Percentiles rank a stretch among this genome's conserved stretches.
Conservation (phyloP, 108 stramenopile genomes). For the Discostella pseudostelligera region DNA sequence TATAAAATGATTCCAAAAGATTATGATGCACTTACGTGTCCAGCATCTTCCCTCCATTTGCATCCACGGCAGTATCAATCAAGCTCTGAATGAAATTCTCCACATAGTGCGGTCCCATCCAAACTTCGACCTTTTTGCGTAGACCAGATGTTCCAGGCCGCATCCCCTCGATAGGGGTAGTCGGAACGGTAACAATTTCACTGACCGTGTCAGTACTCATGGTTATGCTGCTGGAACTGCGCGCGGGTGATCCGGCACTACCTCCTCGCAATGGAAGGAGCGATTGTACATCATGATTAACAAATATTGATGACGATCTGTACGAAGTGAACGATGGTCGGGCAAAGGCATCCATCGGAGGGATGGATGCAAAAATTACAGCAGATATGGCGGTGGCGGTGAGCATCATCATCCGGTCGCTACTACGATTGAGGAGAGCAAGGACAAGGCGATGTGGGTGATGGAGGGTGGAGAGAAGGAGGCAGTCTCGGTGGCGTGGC, state of each 20-base stretch:
- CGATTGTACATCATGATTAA: slow-evolving; percentile 3
- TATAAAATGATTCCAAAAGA: neutral
- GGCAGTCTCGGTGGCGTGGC: no score
- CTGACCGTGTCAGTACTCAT: neutral
- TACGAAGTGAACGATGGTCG: slow-evolving; percentile 9
- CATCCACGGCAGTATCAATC: slow-evolving; percentile 78
- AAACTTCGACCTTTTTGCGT: slow-evolving; percentile 92
- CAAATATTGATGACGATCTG: slow-evolving; percentile 1
- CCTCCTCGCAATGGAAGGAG: slow-evolving; percentile 15
- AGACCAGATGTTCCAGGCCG: slow-evolving; percentile 95
- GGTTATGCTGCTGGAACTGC: neutral
- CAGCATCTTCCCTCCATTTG: slow-evolving; percentile 76
- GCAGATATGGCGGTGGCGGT: slow-evolving; percentile 9
- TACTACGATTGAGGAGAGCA: no score
- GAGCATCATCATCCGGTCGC: no score
- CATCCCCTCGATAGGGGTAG: slow-evolving; percentile 82
- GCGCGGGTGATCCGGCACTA: neutral
- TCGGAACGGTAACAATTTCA: slow-evolving; percentile 32
- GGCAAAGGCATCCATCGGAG: slow-evolving; percentile 17
- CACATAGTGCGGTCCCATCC: slow-evolving; percentile 86
- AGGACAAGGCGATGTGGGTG: no score
- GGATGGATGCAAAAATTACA: slow-evolving; percentile 2
- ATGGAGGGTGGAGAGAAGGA: no score
- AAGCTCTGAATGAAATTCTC: slow-evolving; percentile 98
- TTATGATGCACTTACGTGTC: slow-evolving; percentile 69